phyloP scores from a whole-genome alignment of 768 basidiomycete species.

The Pleurotus djamor region DNA sequence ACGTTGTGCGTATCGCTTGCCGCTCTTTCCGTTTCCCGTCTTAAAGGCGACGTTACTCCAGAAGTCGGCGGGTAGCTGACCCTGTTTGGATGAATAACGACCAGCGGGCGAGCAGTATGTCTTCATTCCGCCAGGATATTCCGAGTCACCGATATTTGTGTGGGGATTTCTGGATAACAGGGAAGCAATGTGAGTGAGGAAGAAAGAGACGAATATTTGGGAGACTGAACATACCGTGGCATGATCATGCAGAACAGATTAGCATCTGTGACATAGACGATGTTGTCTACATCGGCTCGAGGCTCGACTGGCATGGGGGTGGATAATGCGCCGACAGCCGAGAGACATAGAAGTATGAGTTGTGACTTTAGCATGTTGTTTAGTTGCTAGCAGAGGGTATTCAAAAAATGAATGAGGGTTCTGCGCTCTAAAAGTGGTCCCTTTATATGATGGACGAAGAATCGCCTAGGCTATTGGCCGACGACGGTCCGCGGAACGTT shows the following conservation, averaged over 20 bases:
- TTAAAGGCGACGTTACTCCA: constrained; percentile 50
- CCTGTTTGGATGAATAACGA: constrained; percentile 36
- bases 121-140: constrained; percentile 53
- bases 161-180: constrained; percentile 32
- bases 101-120: constrained; percentile 50
- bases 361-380: constrained; percentile 1
- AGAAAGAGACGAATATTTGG: background rate
- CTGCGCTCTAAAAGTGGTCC: background rate
- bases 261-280: constrained; percentile 44
- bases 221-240: constrained; percentile 30
- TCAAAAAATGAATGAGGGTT: background rate
- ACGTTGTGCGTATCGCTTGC: constrained; percentile 45
- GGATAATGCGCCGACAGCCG: constrained; percentile 1
- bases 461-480: too few relatives aligned
- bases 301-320: background rate
- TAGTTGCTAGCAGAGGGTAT: background rate
- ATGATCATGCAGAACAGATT: constrained; percentile 47
- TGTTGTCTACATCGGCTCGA: constrained; percentile 34
- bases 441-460: background rate
- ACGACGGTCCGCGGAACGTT: too few relatives aligned
- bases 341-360: constrained; percentile 26
- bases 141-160: constrained; percentile 56
- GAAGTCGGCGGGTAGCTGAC: constrained; percentile 41
- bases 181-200: constrained; percentile 10
- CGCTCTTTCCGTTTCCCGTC: constrained; percentile 36